Base-by-base conservation (phyloP, 169 alveolate genomes). In the Blepharisma undulans region DNA sequence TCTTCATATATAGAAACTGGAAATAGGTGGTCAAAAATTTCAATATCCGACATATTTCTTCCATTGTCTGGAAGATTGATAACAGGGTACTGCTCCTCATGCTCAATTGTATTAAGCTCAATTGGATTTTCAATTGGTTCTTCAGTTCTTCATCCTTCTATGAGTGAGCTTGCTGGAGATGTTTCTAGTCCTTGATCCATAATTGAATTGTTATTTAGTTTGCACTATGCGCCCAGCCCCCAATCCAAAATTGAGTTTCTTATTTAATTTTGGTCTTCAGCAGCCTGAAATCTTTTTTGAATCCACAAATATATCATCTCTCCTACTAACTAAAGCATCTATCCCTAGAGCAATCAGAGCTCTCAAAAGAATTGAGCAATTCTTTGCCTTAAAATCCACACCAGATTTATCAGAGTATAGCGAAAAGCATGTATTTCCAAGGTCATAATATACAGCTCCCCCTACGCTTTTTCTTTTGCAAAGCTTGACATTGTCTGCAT, bases 391-490 rank as follows among this genome's bases (percentile, higher is more conserved):
- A 78, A 95, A 91, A 84, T 96, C 93, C 21, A 90, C 94, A 36
- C 14, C 7, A 59, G 89, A 59, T 21, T 22, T 25, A 25, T 91
- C 60, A 4, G 97, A n/a, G n/a, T n/a, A n/a, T n/a, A n/a, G n/a
- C n/a, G 99, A 95, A 87, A 97, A 98, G 72, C 98, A 97, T 18
- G 98, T 77, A 91, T 98, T 98, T 3, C 99, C 99, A 71, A 98
- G 80, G 59, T 96, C 97, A 94, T 98, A 98, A 88, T 98, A 98
- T 21, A 98, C 99, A 48, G 99, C 99, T 6, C 99, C 99, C 22
- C 99, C 99, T 79, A 99, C 99, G 19, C 98, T 95, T 92, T 97
- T 97, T 90, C 99, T 86, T 81, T 99, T 93, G n/a, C 98, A 98
- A 33, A 98, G 94, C 48, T 92, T 85, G 22, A 98, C 98, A 30